phyloP scores from a whole-genome alignment of 2,329 filamentous ascomycete species.

The Alternaria sp. region DNA sequence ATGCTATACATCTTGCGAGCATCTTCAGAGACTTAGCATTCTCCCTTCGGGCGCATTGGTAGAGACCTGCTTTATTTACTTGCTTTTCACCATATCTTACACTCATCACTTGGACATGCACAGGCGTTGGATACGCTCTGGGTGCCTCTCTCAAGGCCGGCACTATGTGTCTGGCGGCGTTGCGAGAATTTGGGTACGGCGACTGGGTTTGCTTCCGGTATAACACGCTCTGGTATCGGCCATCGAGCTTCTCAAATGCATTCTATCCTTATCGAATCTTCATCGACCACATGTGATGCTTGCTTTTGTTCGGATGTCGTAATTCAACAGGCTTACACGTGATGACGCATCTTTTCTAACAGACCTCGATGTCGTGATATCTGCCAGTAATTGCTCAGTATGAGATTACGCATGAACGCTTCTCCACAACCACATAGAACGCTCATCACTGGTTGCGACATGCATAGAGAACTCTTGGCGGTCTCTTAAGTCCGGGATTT shows the following conservation, averaged over 20 bases:
- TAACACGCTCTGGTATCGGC: conserved; percentile 17
- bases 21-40: conserved; percentile 22
- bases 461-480: not conserved
- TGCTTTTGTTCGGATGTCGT: not conserved
- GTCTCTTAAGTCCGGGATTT: conserved; percentile 1
- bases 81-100: conserved; percentile 1
- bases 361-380: not conserved
- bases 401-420: conserved; percentile 6
- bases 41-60: conserved; percentile 14
- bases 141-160: not conserved
- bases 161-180: conserved; percentile 7
- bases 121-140: conserved; percentile 16
- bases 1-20: conserved; percentile 32
- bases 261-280: conserved; percentile 2
- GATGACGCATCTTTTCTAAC: not conserved
- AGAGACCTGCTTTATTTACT: conserved; percentile 8
- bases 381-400: not conserved
- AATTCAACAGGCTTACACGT: not conserved
- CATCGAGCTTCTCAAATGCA: conserved; percentile 23
- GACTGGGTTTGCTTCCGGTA: conserved; percentile 6
- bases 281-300: not conserved
- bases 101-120: conserved; percentile 6
- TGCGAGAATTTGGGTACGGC: conserved; percentile 2
- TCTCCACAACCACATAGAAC: not conserved
- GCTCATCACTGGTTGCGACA: not conserved